A percentile compares a stretch with the other conserved stretches of the same genome.
Conservation (phyloP, 2,329 filamentous ascomycete genomes). For the Ascochyta pisi region DNA sequence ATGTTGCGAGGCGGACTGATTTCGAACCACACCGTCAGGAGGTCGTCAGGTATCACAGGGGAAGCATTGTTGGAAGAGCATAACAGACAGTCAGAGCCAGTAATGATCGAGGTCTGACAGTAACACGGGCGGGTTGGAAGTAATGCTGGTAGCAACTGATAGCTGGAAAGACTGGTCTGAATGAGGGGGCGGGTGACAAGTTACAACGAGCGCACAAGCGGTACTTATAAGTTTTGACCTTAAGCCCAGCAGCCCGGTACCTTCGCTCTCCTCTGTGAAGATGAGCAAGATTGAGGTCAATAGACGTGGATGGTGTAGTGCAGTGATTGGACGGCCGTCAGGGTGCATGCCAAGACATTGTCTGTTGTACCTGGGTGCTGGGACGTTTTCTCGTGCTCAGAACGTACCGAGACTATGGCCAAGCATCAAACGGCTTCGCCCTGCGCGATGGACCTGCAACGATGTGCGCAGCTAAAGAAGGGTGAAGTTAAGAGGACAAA, state of each 20-base stretch:
- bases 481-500: neutral
- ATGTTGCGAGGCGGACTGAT: slow-evolving; percentile 1
- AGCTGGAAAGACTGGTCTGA: neutral
- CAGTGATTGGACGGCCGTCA: slow-evolving; percentile 10
- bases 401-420: slow-evolving; percentile 5
- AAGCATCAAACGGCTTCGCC: slow-evolving; percentile 4
- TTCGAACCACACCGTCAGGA: neutral
- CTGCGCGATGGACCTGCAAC: neutral
- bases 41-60: neutral
- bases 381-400: neutral
- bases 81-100: no score
- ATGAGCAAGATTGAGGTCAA: slow-evolving; percentile 33
- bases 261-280: neutral
- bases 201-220: neutral
- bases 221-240: neutral
- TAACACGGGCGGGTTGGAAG: no score
- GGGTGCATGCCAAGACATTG: slow-evolving; percentile 8
- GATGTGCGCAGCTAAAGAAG: slow-evolving; percentile 1
- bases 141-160: neutral
- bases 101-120: no score
- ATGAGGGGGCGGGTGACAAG: neutral
- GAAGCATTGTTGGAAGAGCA: no score
- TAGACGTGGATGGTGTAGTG: neutral
- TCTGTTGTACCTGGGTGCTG: slow-evolving; percentile 7
- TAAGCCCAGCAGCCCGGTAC: neutral